phyloP scores from a whole-genome alignment of 78 protist species.

The Anaeramoeba ignava region DNA sequence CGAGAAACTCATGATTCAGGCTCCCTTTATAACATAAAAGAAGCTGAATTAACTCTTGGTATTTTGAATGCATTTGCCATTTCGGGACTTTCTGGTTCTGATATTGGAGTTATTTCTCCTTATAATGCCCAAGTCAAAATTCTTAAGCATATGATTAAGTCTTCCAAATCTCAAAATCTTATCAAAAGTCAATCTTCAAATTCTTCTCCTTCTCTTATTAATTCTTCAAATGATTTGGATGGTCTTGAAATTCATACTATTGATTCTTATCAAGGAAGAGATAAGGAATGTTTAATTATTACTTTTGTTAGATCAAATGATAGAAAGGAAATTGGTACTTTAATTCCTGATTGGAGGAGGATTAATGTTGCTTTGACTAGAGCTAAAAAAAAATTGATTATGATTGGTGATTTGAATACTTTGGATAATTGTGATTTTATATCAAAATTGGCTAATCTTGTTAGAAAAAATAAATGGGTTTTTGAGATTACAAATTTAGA shows the following conservation, averaged over 20 bases:
- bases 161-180: neutral
- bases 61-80: neutral
- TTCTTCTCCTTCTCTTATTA: neutral
- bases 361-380: conserved; percentile 75
- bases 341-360: conserved; percentile 64
- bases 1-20: neutral
- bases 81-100: neutral
- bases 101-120: conserved; percentile 68
- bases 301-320: conserved; percentile 40
- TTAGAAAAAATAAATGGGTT: no score
- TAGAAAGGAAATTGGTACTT: conserved; percentile 46
- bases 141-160: neutral
- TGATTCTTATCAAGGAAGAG: conserved; percentile 72
- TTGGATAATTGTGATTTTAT: no score
- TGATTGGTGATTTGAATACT: no score
- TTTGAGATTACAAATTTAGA: no score
- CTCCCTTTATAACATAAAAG: neutral
- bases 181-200: neutral
- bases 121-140: conserved; percentile 44
- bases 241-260: conserved; percentile 42
- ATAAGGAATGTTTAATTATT: conserved; percentile 61
- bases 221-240: neutral
- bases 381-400: conserved; percentile 56
- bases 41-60: neutral
- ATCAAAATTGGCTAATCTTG: no score